These are phyloP conservation scores for Venturia pyrina DNA, from an alignment of 2,329 filamentous ascomycete genomes.

Conservation along the genomic window DNA sequence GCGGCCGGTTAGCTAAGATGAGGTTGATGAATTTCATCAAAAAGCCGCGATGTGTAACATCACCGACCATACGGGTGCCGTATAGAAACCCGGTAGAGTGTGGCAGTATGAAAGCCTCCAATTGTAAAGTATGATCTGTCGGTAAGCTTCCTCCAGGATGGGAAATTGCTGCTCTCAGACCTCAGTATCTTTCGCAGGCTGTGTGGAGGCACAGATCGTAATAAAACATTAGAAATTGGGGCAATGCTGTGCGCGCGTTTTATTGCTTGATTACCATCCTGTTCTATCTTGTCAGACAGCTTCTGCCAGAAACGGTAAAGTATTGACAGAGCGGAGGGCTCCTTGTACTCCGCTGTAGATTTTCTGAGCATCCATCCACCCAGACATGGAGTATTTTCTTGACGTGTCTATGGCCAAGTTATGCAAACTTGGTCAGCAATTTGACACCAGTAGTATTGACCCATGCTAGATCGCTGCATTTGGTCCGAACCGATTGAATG, in stretches of 20 bases:
- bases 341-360: neutral
- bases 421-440: conserved; percentile 2
- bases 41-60: neutral
- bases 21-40: neutral
- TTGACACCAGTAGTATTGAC: neutral
- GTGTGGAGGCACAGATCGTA: neutral
- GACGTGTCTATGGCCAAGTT: neutral
- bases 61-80: neutral
- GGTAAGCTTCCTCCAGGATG: neutral
- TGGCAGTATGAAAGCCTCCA: no score
- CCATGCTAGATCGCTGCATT: neutral
- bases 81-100: neutral
- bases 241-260: no score
- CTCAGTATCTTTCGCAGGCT: neutral
- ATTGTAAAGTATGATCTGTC: neutral
- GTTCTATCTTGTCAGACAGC: neutral
- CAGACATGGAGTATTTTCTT: neutral
- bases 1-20: neutral
- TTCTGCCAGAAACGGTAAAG: neutral
- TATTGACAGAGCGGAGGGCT: neutral
- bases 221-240: neutral
- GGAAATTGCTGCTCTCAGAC: neutral
- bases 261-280: neutral
- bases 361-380: neutral
- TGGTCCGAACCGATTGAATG: neutral